Percentiles rank a stretch among this genome's conserved stretches.
phyloP scores from a whole-genome alignment of 352 stramenopile species.

The Pythium biforme region DNA sequence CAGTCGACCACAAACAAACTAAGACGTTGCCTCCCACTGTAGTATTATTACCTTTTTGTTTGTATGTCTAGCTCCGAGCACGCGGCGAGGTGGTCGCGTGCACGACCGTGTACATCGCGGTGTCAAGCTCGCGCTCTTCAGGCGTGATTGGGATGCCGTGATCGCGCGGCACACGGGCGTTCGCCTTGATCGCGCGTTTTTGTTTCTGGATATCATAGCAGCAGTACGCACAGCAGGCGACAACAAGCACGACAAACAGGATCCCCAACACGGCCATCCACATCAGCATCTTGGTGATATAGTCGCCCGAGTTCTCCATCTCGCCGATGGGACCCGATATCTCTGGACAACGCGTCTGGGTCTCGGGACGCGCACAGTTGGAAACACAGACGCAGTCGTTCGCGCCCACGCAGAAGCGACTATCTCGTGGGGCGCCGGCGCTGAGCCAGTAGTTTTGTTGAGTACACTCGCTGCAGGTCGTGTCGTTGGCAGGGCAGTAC shows the following conservation, averaged over 20 bases:
- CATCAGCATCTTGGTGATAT: neutral
- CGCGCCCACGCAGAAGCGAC: conserved; percentile 15
- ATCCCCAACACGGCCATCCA: neutral
- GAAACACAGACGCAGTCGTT: conserved; percentile 15
- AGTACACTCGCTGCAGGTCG: conserved; percentile 9
- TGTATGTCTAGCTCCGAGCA: too few relatives aligned
- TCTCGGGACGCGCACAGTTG: conserved; percentile 4
- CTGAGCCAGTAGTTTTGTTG: neutral
- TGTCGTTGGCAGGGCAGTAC: conserved; percentile 11
- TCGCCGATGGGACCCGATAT: too few relatives aligned
- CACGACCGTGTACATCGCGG: too few relatives aligned
- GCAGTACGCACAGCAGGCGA: neutral
- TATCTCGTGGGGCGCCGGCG: neutral
- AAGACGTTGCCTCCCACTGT: too few relatives aligned
- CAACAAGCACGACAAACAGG: neutral
- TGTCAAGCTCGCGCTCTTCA: too few relatives aligned
- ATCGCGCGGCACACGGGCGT: too few relatives aligned
- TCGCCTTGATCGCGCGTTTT: too few relatives aligned
- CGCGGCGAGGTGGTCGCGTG: too few relatives aligned
- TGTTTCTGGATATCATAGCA: neutral
- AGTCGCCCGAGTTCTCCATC: neutral
- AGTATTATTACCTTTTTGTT: too few relatives aligned
- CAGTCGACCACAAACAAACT: too few relatives aligned
- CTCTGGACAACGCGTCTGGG: neutral
- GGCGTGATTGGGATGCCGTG: too few relatives aligned